These are phyloP conservation scores for Heliocybe sulcata DNA, from an alignment of 1,284 basidiomycete species.

Conservation along the genomic window DNA sequence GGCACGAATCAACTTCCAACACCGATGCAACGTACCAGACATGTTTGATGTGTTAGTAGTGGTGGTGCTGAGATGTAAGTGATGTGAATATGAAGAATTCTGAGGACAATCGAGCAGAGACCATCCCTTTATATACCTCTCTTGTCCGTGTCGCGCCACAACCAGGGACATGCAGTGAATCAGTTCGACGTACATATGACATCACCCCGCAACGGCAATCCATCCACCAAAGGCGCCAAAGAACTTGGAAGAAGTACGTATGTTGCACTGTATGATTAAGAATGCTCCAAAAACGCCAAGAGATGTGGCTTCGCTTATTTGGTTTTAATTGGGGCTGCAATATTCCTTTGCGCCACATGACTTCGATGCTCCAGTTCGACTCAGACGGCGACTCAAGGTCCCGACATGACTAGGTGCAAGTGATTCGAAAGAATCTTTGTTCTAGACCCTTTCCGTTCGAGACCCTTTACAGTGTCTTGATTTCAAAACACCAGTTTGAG, in stretches of 20 bases:
- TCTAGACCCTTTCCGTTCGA: too few species aligned
- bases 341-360: too few species aligned
- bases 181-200: neutral
- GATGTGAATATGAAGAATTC: neutral
- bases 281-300: neutral
- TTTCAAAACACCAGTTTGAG: too few species aligned
- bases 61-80: neutral
- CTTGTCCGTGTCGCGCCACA: neutral
- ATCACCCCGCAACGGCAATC: neutral
- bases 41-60: neutral
- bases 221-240: neutral
- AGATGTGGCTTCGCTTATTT: too few species aligned
- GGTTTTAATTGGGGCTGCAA: too few species aligned
- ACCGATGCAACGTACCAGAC: neutral
- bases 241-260: neutral
- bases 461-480: too few species aligned
- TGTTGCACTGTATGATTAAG: neutral
- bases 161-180: neutral
- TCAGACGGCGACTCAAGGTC: too few species aligned
- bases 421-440: too few species aligned
- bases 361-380: too few species aligned
- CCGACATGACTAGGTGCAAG: too few species aligned
- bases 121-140: neutral
- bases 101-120: neutral
- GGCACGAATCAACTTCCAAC: neutral